Base-by-base conservation (phyloP, 2,329 filamentous ascomycete species). In the Boeremia lycopersici region DNA sequence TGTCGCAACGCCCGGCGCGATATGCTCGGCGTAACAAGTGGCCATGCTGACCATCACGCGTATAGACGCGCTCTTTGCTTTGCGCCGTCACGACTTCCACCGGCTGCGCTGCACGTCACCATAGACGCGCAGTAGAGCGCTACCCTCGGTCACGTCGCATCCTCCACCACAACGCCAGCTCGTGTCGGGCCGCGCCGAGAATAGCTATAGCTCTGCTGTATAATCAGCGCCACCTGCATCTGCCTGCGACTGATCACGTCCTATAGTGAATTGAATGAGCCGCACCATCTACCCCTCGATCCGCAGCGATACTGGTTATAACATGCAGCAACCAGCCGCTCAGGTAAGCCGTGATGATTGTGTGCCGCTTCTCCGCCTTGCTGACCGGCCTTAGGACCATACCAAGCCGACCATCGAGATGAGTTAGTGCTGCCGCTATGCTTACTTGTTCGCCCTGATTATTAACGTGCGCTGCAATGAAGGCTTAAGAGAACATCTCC, bases 401-500 rank as follows among this genome's bases (percentile, higher is more conserved):
- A 65, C 63, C 63, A 71, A 70, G 66, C 71, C 66, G 59, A 74
- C 66, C 70, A 74, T 75, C 44, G 76, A 78, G 66, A 77, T 75
- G 72, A 78, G 74, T 77, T 70, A 70, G 75, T 74, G 49, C 51
- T 48, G 38, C 48, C 50, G 52, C 47, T 28, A 49, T 60, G 26
- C 47, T 50, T 55, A 50, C 36, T 29, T 53, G 40, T 40, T 48
- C 46, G 33, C 49, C 25, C 40, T 53, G 62, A 67, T 74, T 69
- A 74, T 71, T 74, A 72, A 74, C 69, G 33, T 48, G 40, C 53
- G 25, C 55, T 54, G 35, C 52, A 5, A 46, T 52, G n/a, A 65
- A 87, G 85, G 84, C 71, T 80, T 87, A 69, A 82, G 85, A 74
- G 85, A 87, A 69, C 84, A 86, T 66, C 82, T 87, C 39, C 79